Base-by-base conservation (phyloP, 2,329 filamentous ascomycete genomes). In the Mycogone perniciosa region DNA sequence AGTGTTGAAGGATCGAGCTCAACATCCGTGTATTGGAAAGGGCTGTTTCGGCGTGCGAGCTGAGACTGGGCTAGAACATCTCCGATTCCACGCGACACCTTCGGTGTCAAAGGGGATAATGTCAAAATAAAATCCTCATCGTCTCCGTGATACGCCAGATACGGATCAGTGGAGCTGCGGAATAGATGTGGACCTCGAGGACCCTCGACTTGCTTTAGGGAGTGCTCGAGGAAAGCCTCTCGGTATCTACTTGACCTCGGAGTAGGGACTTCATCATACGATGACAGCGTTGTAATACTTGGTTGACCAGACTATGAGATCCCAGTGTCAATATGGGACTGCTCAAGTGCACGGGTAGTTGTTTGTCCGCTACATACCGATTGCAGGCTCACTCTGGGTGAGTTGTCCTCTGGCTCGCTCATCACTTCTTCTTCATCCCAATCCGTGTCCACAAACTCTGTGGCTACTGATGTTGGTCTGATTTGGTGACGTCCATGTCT, bases 101-200 rank as follows among this genome's bases (percentile, higher is more conserved):
- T 83, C 31, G 88, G 82, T 27, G 88, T 83, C 57, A 89, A 70
- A 13, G 88, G 88, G 26, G 88, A 91, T 66, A 92, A 76, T 27
- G 85, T 82, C 47, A 92, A 71, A 55, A 76, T 70, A 53, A 75
- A 68, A 59, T 78, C 70, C 54, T 76, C 74, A 57, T 79, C 74
- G 4, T 41, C 48, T 20, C 34, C 42, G 4, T 46, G 39, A 27
- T 40, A 44, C 52, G 53, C 44, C 20, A 61, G 47, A 13, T 44
- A 60, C 20, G 51, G 54, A 51, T 83, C 79, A 31, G 80, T 76
- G 20, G 86, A 89, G 53, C 78, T 79, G 57, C 88, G 82, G 69
- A 96, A 96, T 11, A 96, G 77, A 70, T 96, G 91, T 7, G 91
- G 91, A 1, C 91, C 91, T 57, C 79, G 80, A 2, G 91, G 91